A percentile compares a stretch with the other conserved stretches of the same genome.
phyloP scores from a whole-genome alignment of 1,284 basidiomycete species.

The Leccinum angustisporum region DNA sequence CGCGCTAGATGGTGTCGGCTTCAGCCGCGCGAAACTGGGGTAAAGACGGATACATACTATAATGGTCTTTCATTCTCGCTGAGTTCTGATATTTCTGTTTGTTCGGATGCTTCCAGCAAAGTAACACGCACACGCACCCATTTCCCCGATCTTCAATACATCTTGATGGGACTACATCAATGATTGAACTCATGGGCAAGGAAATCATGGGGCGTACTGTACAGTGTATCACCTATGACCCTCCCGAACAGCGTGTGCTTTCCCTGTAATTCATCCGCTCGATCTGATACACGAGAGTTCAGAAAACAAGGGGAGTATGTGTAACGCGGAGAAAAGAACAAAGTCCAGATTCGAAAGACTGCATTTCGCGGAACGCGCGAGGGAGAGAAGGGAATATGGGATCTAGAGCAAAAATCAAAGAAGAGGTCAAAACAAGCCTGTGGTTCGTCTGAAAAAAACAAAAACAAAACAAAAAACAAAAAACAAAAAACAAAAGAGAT shows the following conservation, averaged over 20 bases:
- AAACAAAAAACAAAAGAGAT: too few relatives aligned
- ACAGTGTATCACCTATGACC: constrained; percentile 80
- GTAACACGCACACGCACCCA: constrained; percentile 49
- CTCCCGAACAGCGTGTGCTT: constrained; percentile 89
- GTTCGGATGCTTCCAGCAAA: background rate
- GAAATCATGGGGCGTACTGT: constrained; percentile 58
- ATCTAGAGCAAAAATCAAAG: background rate
- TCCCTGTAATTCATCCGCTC: constrained; percentile 85
- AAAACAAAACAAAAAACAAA: too few relatives aligned
- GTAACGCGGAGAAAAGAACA: background rate
- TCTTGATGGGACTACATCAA: constrained; percentile 44
- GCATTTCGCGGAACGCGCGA: too few relatives aligned
- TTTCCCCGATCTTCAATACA: constrained; percentile 86
- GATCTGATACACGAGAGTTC: constrained; percentile 47
- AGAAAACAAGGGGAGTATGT: background rate
- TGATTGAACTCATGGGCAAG: background rate
- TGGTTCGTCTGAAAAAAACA: background rate
- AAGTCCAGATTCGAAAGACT: too few relatives aligned
- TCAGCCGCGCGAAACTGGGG: constrained; percentile 5
- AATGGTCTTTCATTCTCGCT: constrained; percentile 81
- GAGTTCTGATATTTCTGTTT: constrained; percentile 56
- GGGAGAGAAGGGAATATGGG: too few relatives aligned
- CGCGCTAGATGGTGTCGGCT: constrained; percentile 51
- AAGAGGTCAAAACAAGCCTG: constrained; percentile 7
- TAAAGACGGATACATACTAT: constrained; percentile 58